Conservation (phyloP, 1,139 yeast species). For the Scheffersomyces stambukii region DNA sequence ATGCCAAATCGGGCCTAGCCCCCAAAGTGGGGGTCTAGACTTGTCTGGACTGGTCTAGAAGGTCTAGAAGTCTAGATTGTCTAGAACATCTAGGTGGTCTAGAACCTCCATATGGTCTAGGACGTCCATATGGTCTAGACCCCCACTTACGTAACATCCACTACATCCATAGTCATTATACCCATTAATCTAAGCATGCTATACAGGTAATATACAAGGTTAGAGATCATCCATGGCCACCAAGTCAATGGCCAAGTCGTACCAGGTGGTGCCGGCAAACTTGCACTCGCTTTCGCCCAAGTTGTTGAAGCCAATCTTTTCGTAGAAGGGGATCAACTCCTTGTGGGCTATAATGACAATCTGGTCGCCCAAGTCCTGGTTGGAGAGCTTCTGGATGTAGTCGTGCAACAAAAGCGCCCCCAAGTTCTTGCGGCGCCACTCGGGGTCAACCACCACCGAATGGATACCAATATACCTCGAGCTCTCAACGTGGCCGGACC, state of each 20-base stretch:
- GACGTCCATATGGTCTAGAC: no score
- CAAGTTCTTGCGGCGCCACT: conserved; percentile 74
- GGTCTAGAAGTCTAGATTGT: no score
- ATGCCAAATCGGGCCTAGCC: no score
- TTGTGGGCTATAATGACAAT: conserved; percentile 73
- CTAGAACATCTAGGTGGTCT: no score
- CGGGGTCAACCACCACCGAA: conserved; percentile 72
- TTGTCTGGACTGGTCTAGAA: no score
- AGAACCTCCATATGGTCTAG: no score
- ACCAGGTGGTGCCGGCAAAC: conserved; percentile 63
- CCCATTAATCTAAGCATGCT: conserved; percentile 1
- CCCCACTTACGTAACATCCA: no score
- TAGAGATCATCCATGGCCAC: conserved; percentile 52
- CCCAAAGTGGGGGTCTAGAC: no score
- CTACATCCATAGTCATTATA: not conserved
- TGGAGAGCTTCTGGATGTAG: conserved; percentile 83
- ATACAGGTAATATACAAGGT: conserved; percentile 2
- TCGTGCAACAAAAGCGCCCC: conserved; percentile 84
- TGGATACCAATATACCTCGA: conserved; percentile 80
- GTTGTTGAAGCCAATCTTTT: conserved; percentile 70
- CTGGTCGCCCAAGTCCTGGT: conserved; percentile 80
- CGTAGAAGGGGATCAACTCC: conserved; percentile 69
- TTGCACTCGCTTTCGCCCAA: conserved; percentile 58
- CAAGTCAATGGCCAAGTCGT: conserved; percentile 60
- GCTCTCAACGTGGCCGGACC: conserved; percentile 75